These are phyloP conservation scores for Grosmannia clavigera DNA, from an alignment of 2,329 filamentous ascomycete species.

Conservation along the genomic window DNA sequence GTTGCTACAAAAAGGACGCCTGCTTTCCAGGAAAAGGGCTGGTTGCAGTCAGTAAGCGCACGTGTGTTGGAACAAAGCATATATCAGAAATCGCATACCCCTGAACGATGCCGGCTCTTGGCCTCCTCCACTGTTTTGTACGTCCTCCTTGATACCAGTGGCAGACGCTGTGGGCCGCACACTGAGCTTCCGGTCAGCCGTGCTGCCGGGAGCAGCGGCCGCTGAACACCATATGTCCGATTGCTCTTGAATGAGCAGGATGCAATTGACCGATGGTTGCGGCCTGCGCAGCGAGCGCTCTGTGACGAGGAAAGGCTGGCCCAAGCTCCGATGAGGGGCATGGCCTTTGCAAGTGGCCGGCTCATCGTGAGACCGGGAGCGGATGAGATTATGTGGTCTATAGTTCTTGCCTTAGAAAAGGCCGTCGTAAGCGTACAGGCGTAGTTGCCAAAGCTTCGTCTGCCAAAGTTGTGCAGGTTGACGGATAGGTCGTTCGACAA, in stretches of 20 bases:
- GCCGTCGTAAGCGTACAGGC: too few relatives aligned
- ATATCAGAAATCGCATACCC: constrained; percentile 25
- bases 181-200: not conserved
- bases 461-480: not conserved
- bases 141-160: constrained; percentile 23
- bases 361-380: constrained; percentile 2
- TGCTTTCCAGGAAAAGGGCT: constrained; percentile 92
- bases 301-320: constrained; percentile 2
- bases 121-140: constrained; percentile 46
- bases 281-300: not conserved
- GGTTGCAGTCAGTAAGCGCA: not conserved
- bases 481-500: not conserved
- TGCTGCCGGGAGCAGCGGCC: not conserved
- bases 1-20: constrained; percentile 74
- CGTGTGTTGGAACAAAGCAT: not conserved
- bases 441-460: not conserved
- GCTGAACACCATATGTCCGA: not conserved
- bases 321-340: constrained; percentile 7
- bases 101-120: constrained; percentile 44
- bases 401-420: too few relatives aligned
- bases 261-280: not conserved
- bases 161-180: constrained; percentile 14
- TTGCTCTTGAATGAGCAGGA: not conserved
- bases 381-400: not conserved
- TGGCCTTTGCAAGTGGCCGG: constrained; percentile 6